Base-by-base conservation (phyloP, 441 rosid genomes). In the Pelargonium myrrhifolium region DNA sequence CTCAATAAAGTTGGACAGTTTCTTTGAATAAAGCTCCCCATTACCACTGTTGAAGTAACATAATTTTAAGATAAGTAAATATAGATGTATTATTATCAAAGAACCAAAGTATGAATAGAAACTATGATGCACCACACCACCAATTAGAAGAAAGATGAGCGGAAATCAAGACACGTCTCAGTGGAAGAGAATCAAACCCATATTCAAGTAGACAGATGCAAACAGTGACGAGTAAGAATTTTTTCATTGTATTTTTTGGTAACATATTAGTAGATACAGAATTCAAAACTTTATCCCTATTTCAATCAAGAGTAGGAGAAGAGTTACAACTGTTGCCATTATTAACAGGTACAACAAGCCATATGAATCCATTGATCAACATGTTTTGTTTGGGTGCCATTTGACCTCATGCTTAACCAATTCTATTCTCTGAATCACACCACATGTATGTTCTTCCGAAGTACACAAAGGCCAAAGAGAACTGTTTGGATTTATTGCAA, bases 1-100 rank as follows among this genome's bases (percentile, higher is more conserved):
- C 78, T 86, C 99, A 2, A 95, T 83, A 69, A 95, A 95, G 82
- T 89, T 86, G 14, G 92, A 82, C 58, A 95, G 97, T 80, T 95
- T 95, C 85, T 87, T 89, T 1, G 89, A 78, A 80, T 92, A 95
- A 67, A 95, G 74, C 79, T 90, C 95, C 73, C 98, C 98, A 37
- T 81, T 51, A 66, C 85, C 97, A 83, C 99, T 90, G 87, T 71
- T 37, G 74, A 72, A 68, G 74, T 61, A 71, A 73, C 59, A 56
- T 18, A 56, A 21, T 21, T 56, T 20, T 56, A 56, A 56, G 61
- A 56, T 56, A 56, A 17, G 61, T 55, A 2, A 55, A 18, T 55
- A 22, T 3, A 18, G 9, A 21, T 9, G 3, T 53, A 53, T 12
- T 17, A 43, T 51, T 15, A 51, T 17, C 58, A 51, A 51, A 51